Conservation (phyloP, 345 rosid genomes). For the Populus simonii region DNA sequence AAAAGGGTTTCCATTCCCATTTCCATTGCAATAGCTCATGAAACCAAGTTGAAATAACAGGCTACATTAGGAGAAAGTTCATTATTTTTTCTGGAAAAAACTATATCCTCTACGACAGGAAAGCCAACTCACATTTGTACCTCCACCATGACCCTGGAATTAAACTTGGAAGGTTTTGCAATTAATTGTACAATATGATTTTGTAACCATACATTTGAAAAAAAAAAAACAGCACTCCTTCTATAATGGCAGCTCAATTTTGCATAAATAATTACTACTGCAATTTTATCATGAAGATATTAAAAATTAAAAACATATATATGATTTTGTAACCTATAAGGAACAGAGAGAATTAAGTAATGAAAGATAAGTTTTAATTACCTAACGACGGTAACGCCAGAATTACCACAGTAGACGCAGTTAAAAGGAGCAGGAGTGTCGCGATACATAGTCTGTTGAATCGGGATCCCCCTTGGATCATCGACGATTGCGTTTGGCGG, state of each 20-base stretch:
- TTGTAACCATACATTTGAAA: too few species aligned
- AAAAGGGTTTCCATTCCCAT: too few species aligned
- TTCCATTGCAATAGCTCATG: too few species aligned
- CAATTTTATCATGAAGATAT: background rate
- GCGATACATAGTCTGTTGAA: constrained; percentile 79
- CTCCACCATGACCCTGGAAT: background rate
- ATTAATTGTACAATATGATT: background rate
- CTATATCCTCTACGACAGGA: background rate
- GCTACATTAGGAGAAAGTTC: too few species aligned
- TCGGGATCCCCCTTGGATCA: constrained; percentile 72
- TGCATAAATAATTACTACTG: background rate
- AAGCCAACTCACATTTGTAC: background rate
- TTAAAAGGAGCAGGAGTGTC: constrained; percentile 96
- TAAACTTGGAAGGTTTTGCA: background rate
- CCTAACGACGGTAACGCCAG: constrained; percentile 81
- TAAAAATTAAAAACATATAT: background rate
- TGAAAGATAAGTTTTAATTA: constrained; percentile 11
- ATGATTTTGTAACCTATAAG: too few species aligned
- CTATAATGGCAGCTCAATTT: background rate
- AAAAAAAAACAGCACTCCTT: too few species aligned
- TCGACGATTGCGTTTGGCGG: constrained; percentile 74
- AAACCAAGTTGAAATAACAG: too few species aligned
- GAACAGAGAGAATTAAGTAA: background rate
- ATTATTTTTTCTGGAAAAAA: too few species aligned
- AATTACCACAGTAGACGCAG: constrained; percentile 65